A percentile compares a stretch with the other conserved stretches of the same genome.
These are phyloP conservation scores for Kwoniella europaea DNA, from an alignment of 768 basidiomycete species.

Conservation along the genomic window DNA sequence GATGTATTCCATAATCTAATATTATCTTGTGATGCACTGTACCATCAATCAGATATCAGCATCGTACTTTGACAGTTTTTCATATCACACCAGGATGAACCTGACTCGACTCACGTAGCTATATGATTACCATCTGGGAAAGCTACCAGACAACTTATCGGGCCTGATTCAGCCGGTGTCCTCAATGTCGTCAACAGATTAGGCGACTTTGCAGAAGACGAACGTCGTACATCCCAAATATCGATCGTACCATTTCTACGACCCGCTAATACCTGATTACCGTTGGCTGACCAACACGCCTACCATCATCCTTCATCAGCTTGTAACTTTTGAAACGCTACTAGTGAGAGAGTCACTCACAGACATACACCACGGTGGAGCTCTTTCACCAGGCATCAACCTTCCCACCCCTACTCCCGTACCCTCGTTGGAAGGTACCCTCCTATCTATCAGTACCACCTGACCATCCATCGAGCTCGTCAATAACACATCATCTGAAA, in stretches of 20 bases:
- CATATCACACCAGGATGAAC: constrained; percentile 4
- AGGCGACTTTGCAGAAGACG: constrained; percentile 70
- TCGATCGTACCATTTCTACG: constrained; percentile 88
- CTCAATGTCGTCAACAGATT: constrained; percentile 78
- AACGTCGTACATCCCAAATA: constrained; percentile 87
- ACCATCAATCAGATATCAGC: neutral
- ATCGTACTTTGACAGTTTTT: no score
- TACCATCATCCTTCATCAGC: constrained; percentile 56
- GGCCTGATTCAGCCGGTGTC: constrained; percentile 85
- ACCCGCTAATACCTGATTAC: constrained; percentile 85
- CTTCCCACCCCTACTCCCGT: constrained; percentile 73
- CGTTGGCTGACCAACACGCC: constrained; percentile 94
- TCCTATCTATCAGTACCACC: constrained; percentile 86
- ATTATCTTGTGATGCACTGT: constrained; percentile 88
- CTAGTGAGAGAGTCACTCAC: constrained; percentile 62
- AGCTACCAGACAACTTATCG: constrained; percentile 86
- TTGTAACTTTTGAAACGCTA: neutral
- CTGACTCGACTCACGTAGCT: constrained; percentile 69
- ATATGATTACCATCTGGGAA: constrained; percentile 92
- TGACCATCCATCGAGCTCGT: constrained; percentile 91
- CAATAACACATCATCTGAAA: constrained; percentile 82
- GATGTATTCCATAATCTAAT: constrained; percentile 90
- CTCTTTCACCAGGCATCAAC: constrained; percentile 87
- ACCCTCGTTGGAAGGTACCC: constrained; percentile 63
- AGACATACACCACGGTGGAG: constrained; percentile 93